Conservation (phyloP, 495 filamentous ascomycete genomes). For the Cryomyces minteri region DNA sequence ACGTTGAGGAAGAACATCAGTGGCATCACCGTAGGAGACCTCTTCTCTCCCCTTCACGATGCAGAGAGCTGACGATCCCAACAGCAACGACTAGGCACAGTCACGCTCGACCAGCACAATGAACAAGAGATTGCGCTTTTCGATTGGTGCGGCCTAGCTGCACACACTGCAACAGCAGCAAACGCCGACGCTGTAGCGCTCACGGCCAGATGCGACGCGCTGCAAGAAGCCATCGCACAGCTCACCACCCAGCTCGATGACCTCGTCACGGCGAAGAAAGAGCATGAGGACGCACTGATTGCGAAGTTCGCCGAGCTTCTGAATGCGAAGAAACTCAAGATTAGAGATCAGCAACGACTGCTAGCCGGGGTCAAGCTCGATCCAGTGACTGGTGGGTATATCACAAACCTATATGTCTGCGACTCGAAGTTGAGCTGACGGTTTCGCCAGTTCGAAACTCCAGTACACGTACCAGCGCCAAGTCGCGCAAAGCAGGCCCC, state of each 20-base stretch:
- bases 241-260: slow-evolving; percentile 20
- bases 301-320: slow-evolving; percentile 52
- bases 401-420: not conserved
- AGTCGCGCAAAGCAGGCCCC: slow-evolving; percentile 6
- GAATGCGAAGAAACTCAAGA: slow-evolving; percentile 86
- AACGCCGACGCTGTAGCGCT: slow-evolving; percentile 26
- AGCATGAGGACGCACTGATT: slow-evolving; percentile 51
- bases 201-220: slow-evolving; percentile 25
- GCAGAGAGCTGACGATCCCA: slow-evolving; percentile 2
- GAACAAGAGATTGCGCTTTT: slow-evolving; percentile 50
- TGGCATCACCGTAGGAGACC: slow-evolving; percentile 31
- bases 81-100: slow-evolving; percentile 51
- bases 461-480: not conserved
- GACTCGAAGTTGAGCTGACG: not conserved
- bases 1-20: slow-evolving; percentile 36
- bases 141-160: slow-evolving; percentile 46
- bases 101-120: slow-evolving; percentile 41
- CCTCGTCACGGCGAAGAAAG: slow-evolving; percentile 21
- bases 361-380: slow-evolving; percentile 42
- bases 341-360: slow-evolving; percentile 60
- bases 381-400: slow-evolving; percentile 14
- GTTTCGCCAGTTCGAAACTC: not conserved
- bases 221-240: slow-evolving; percentile 24
- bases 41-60: not conserved
- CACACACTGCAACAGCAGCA: slow-evolving; percentile 18